These are phyloP conservation scores for Fusarium sp. DNA, from an alignment of 2,329 filamentous ascomycete species.

Conservation along the genomic window DNA sequence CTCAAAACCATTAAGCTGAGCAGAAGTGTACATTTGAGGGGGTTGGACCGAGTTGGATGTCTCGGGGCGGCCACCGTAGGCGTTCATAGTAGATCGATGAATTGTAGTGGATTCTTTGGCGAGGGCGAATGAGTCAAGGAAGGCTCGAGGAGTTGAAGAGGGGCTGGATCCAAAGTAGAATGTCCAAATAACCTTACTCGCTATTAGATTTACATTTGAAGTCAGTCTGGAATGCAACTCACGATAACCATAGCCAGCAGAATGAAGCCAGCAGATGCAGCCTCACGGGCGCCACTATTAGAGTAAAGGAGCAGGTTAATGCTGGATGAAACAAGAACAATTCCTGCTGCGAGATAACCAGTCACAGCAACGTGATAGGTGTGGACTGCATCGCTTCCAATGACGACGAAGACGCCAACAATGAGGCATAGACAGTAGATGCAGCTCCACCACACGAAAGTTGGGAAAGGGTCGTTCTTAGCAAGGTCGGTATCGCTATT, in stretches of 20 bases:
- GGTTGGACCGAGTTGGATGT: slow-evolving; percentile 81
- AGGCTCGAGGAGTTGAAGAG: slow-evolving; percentile 84
- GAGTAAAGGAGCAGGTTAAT: slow-evolving; percentile 89
- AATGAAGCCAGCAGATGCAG: slow-evolving; percentile 91
- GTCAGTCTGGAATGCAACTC: slow-evolving; percentile 51
- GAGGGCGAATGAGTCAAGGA: slow-evolving; percentile 94
- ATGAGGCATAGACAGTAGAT: slow-evolving; percentile 89
- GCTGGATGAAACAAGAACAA: slow-evolving; percentile 86
- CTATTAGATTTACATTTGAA: slow-evolving; percentile 15
- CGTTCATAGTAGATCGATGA: slow-evolving; percentile 76
- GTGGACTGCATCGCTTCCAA: slow-evolving; percentile 84
- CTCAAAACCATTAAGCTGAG: slow-evolving; percentile 94
- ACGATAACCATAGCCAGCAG: slow-evolving; percentile 92
- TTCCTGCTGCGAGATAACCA: slow-evolving; percentile 82
- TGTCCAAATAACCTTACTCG: slow-evolving; percentile 87
- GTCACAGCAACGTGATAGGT: slow-evolving; percentile 94
- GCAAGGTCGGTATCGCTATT: slow-evolving; percentile 46
- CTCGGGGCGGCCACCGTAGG: slow-evolving; percentile 81
- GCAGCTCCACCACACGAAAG: slow-evolving; percentile 92
- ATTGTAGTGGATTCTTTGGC: slow-evolving; percentile 82
- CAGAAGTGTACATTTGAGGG: slow-evolving; percentile 97
- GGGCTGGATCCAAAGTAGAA: slow-evolving; percentile 98
- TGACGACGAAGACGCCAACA: slow-evolving; percentile 79
- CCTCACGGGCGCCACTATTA: slow-evolving; percentile 77
- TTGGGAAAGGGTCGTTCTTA: slow-evolving; percentile 67